Evolutionary conservation across 768 basidiomycete species (phyloP), one percentile per base, ranked within the genome.

Genomic region (Rubroboletus pulcherrimus): DNA sequence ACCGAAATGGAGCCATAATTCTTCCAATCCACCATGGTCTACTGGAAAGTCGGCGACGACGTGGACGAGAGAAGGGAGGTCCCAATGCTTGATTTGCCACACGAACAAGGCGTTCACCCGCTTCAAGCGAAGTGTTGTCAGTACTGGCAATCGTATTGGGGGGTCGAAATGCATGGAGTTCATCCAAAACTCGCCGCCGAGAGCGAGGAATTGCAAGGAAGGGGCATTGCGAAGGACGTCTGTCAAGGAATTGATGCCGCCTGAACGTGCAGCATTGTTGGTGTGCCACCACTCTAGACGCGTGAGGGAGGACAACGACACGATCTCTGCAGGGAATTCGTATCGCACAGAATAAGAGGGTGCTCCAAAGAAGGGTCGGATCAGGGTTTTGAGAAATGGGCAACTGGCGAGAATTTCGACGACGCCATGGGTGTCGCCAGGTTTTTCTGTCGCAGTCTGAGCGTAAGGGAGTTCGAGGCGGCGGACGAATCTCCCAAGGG

Each of bases 201-300:
- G 66, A 56, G 81, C 74, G 49, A 88, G 80, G 61, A 81, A 86
- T 47, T 77, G 74, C 46, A 88, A 63, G 55, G 80, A 81, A 7
- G 86, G 84, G 4, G 84, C 67, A 44, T 69, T 71, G 9, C 66
- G 71, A 26, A 89, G 76, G 55, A 85, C 81, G 49, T 77, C 70
- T 3, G 65, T 63, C 40, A 89, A 71, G 7, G 80, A 83, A 67
- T 88, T 87, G 56, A 87, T 82, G 7, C 86, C 86, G 2, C 85
- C 85, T 17, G 82, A 76, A 43, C 81, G 77, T 38, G 82, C 79
- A 21, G 86, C 85, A 66, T 70, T 66, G 56, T 68, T 72, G 59
- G 81, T 67, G 62, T 86, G 78, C 83, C 84, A 87, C 85, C 85
- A 88, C 47, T 87, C 85, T 31, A 89, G 75, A 29, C 85, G 81